Percentiles rank a stretch among this genome's conserved stretches.
These are phyloP conservation scores for Nyssa sinensis DNA, from an alignment of 148 eudicot species.

Conservation along the genomic window DNA sequence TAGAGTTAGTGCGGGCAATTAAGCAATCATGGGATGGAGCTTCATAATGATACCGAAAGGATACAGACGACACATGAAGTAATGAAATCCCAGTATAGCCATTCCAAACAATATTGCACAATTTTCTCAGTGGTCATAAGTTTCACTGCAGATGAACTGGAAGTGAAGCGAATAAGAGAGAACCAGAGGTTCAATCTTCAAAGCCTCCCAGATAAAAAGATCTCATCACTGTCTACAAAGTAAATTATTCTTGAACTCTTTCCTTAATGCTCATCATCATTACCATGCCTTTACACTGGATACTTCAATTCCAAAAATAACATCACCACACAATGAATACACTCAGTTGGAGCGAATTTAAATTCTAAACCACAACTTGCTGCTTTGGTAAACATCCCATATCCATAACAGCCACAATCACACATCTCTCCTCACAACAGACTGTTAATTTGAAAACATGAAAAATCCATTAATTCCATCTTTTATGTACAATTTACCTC, in stretches of 20 bases:
- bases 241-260: neutral
- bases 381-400: neutral
- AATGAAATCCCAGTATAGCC: neutral
- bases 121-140: neutral
- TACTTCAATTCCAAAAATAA: neutral
- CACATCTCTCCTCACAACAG: neutral
- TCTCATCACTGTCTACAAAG: too few species aligned
- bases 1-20: neutral
- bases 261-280: neutral
- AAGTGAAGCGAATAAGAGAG: too few species aligned
- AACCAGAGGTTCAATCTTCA: too few species aligned
- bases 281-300: neutral
- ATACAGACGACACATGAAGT: neutral
- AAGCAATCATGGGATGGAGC: neutral
- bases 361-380: slow-evolving; percentile 9
- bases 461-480: neutral
- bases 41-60: neutral
- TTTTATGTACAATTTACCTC: slow-evolving; percentile 7
- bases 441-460: neutral
- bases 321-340: neutral
- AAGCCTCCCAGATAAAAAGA: too few species aligned
- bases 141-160: neutral
- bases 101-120: neutral
- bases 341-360: neutral
- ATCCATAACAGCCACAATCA: neutral